Evolutionary conservation across 1,284 basidiomycete species (phyloP).

Genomic region (Microbotryum lychnidis-dioicae): DNA sequence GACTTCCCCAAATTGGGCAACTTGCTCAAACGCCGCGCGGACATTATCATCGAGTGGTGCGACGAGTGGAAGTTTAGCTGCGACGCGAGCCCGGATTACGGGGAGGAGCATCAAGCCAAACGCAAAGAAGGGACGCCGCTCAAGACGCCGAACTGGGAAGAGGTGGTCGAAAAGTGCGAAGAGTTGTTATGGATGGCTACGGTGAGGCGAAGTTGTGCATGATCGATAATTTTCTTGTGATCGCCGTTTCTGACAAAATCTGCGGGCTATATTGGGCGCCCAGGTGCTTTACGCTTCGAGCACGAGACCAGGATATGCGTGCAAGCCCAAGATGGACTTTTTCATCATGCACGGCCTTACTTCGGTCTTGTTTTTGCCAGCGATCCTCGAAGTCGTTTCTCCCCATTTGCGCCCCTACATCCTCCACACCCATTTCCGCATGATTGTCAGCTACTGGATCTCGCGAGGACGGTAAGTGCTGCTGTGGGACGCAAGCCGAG

Average conservation of each 20-base stretch:
- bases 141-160: constrained; percentile 26
- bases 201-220: neutral
- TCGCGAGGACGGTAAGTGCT: constrained; percentile 29
- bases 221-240: neutral
- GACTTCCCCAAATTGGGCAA: constrained; percentile 28
- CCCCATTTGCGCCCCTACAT: constrained; percentile 32
- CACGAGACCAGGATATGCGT: constrained; percentile 30
- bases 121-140: neutral
- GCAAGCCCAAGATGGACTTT: constrained; percentile 30
- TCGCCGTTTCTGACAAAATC: neutral
- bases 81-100: constrained; percentile 9
- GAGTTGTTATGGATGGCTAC: constrained; percentile 35
- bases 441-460: constrained; percentile 33
- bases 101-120: constrained; percentile 8
- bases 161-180: constrained; percentile 33
- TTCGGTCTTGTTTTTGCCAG: constrained; percentile 31
- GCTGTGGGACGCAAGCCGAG: neutral
- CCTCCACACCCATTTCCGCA: constrained; percentile 32
- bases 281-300: constrained; percentile 29
- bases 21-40: neutral
- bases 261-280: neutral
- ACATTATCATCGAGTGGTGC: constrained; percentile 25
- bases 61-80: constrained; percentile 33
- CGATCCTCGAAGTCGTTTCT: constrained; percentile 31
- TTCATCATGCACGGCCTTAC: constrained; percentile 36